Evolutionary conservation across 2,329 filamentous ascomycete species (phyloP), one percentile per base, ranked within the genome.

Genomic region (Penicillium expansum): DNA sequence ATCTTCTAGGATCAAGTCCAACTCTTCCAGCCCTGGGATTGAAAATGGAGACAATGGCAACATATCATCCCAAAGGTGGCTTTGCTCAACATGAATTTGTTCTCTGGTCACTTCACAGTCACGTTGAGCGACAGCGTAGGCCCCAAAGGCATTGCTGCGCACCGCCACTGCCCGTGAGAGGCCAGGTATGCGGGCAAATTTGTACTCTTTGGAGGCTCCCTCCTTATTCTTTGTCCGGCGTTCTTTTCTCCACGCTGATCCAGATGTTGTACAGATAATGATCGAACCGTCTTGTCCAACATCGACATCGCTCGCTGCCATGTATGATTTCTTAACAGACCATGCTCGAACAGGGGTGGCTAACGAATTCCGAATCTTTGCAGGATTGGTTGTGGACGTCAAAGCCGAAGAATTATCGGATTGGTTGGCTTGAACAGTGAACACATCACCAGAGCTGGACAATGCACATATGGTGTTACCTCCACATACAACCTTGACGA

Each of bases 201-300:
- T 99, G 79, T 95, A 96, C 69, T 96, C 92, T 64, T 95, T 96
- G 13, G 85, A 83, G 66, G 86, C 89, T 33, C 82, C 79, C 22
- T 86, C 85, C 67, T 96, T 95, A 48, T 89, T 86, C 62, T 93
- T 96, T 27, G 84, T 82, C 59, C 94, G 85, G 68, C 91, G 91
- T 50, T 94, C 86, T 57, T 93, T 88, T 64, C 87, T 87, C 93
- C 93, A 99, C 0, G 97, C 93, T 47, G 91, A 93, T 2, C 94
- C 94, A 41, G 92, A 93, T 58, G 92, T 84, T 0, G 94, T 99
- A 62, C 91, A 93, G 60, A 99, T 86, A 54, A 99, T 95, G 62
- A 99, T 91, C 0, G 92, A 96, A 2, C 92, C 94, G 72, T 97
- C 89, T 70, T 96, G 92, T 37, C 92, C 91, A 3, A 97, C 88